Evolutionary conservation across 306 rosid genomes (phyloP).

Genomic region (Gynostemma pentaphyllum): DNA sequence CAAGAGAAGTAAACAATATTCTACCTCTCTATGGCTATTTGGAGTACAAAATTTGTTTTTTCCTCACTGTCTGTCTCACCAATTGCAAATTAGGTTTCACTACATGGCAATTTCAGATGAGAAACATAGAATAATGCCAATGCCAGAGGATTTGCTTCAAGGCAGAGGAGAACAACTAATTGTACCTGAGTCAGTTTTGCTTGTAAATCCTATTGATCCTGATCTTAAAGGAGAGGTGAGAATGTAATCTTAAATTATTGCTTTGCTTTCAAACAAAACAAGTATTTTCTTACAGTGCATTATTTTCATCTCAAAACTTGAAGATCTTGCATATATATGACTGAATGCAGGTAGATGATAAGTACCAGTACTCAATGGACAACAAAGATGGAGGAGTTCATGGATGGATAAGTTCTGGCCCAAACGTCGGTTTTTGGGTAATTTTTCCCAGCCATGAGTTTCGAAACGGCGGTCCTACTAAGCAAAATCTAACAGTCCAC

Average conservation of each 20-base stretch:
- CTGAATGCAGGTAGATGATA: conserved; percentile 31
- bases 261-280: neutral
- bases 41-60: neutral
- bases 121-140: conserved; percentile 39
- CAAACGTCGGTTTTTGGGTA: conserved; percentile 30
- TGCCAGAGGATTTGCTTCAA: conserved; percentile 32
- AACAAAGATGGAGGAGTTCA: conserved; percentile 35
- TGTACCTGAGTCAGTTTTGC: conserved; percentile 39
- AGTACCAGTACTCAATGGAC: conserved; percentile 29
- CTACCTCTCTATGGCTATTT: neutral
- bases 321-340: neutral
- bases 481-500: conserved; percentile 39
- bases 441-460: conserved; percentile 33
- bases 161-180: conserved; percentile 31
- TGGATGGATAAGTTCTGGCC: conserved; percentile 40
- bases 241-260: neutral
- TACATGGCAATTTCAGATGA: conserved; percentile 40
- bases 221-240: conserved; percentile 38
- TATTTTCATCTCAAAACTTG: neutral
- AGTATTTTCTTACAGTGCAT: neutral
- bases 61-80: neutral
- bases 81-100: conserved; percentile 24
- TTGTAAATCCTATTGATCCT: conserved; percentile 28
- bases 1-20: conserved; percentile 21
- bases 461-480: conserved; percentile 35